phyloP scores from a whole-genome alignment of 2,329 filamentous ascomycete genomes.

The Canariomyces notabilis region DNA sequence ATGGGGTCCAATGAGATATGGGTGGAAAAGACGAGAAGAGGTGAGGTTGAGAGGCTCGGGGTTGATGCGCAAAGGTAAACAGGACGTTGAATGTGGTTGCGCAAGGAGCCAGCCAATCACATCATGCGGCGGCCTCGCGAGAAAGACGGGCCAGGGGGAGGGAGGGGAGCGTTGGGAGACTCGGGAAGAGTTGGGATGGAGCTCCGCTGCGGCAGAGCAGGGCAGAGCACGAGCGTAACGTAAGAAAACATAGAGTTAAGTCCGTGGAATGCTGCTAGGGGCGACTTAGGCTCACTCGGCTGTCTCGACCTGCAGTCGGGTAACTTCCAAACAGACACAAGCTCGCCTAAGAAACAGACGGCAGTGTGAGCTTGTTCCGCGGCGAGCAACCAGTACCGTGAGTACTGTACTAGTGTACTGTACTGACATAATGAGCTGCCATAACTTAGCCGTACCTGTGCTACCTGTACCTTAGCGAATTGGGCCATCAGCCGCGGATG shows the following conservation, averaged over 20 bases:
- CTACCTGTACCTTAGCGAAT: too few species aligned
- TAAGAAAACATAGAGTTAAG: slow-evolving; percentile 11
- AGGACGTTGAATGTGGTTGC: slow-evolving; percentile 28
- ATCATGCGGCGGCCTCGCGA: slow-evolving; percentile 14
- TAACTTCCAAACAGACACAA: background rate
- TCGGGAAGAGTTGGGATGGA: slow-evolving; percentile 9
- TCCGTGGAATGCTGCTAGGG: slow-evolving; percentile 10
- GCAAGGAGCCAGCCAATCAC: slow-evolving; percentile 29
- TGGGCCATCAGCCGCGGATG: background rate
- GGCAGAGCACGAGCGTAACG: slow-evolving; percentile 9
- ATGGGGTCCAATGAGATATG: slow-evolving; percentile 5
- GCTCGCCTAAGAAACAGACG: slow-evolving; percentile 1
- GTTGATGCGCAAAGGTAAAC: slow-evolving; percentile 16
- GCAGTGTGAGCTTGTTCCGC: background rate
- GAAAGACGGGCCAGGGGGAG: slow-evolving; percentile 20
- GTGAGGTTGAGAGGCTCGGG: slow-evolving; percentile 17
- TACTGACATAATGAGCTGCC: too few species aligned
- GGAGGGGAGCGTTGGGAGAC: too few species aligned
- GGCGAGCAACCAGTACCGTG: background rate
- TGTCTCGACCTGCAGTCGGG: background rate
- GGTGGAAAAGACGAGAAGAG: slow-evolving; percentile 11
- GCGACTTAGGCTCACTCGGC: background rate
- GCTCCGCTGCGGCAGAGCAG: slow-evolving; percentile 12
- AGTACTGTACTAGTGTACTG: too few species aligned
- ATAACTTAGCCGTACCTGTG: too few species aligned